Conservation (phyloP, 768 basidiomycete genomes). For the Termitomyces sp. region DNA sequence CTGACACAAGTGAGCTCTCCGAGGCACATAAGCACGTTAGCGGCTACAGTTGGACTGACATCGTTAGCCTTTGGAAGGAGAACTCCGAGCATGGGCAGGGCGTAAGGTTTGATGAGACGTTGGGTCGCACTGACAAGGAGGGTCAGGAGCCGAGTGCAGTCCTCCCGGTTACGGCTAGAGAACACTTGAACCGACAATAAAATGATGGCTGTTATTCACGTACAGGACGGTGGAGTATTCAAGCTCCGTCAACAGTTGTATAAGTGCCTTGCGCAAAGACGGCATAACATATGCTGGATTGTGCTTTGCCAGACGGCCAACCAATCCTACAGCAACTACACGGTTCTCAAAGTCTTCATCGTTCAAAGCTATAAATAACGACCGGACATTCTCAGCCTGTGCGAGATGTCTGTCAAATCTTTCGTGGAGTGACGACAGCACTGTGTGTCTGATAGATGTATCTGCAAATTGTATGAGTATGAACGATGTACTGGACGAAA, state of each 20-base stretch:
- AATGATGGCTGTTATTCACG: neutral
- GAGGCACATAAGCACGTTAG: slow-evolving; percentile 89
- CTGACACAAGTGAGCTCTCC: slow-evolving; percentile 92
- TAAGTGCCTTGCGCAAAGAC: slow-evolving; percentile 88
- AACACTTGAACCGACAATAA: neutral
- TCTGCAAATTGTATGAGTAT: slow-evolving; percentile 36
- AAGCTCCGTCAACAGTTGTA: slow-evolving; percentile 92
- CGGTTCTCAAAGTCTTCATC: slow-evolving; percentile 96
- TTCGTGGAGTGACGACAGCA: slow-evolving; percentile 82
- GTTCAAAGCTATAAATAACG: slow-evolving; percentile 93
- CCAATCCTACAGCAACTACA: slow-evolving; percentile 82
- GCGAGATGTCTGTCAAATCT: slow-evolving; percentile 96
- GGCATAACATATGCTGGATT: slow-evolving; percentile 99
- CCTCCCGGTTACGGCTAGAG: slow-evolving; percentile 76
- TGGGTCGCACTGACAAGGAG: slow-evolving; percentile 88
- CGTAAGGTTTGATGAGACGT: slow-evolving; percentile 92
- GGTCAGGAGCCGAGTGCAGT: slow-evolving; percentile 87
- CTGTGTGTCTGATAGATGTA: slow-evolving; percentile 76
- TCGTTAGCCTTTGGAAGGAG: slow-evolving; percentile 88
- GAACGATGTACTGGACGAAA: slow-evolving; percentile 2
- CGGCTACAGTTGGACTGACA: slow-evolving; percentile 78
- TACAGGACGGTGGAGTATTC: slow-evolving; percentile 89
- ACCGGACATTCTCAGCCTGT: slow-evolving; percentile 97
- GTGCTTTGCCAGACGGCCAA: slow-evolving; percentile 89
- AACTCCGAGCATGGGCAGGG: slow-evolving; percentile 89